phyloP scores from a whole-genome alignment of 176 grass and related monocot species.

The Puccinellia tenuiflora region DNA sequence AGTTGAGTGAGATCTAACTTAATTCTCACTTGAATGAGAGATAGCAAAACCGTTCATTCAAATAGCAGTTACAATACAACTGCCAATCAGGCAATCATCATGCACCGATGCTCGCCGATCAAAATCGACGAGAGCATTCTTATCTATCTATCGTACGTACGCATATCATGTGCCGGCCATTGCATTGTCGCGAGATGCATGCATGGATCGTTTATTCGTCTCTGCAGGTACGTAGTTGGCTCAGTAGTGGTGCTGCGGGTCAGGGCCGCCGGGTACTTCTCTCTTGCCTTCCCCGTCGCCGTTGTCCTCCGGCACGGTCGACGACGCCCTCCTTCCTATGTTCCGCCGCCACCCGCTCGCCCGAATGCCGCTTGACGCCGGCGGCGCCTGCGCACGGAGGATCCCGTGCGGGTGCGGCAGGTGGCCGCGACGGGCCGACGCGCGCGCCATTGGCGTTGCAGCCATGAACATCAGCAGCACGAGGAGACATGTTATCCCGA shows the following conservation, averaged over 20 bases:
- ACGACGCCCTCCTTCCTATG: not conserved
- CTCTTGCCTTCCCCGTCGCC: conserved; percentile 11
- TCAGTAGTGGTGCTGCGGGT: conserved; percentile 46
- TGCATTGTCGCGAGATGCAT: not conserved
- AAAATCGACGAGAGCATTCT: not conserved
- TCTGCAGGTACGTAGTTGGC: not conserved
- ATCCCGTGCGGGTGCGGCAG: not conserved
- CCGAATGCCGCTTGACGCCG: not conserved
- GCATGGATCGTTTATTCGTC: not conserved
- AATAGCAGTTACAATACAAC: too few species aligned
- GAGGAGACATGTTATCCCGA: not conserved
- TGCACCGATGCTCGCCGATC: not conserved
- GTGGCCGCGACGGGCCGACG: not conserved
- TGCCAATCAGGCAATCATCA: too few species aligned
- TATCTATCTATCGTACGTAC: not conserved
- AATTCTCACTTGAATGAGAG: too few species aligned
- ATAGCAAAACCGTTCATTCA: too few species aligned
- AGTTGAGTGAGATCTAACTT: too few species aligned
- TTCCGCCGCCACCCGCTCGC: not conserved
- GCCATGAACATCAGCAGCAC: not conserved
- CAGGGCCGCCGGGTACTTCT: conserved; percentile 36
- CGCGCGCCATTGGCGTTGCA: not conserved
- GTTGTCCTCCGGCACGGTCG: not conserved
- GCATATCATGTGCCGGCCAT: too few species aligned
- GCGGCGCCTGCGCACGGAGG: not conserved